Base-by-base conservation (phyloP, 352 stramenopile species). In the Phytopythium mirpurense region DNA sequence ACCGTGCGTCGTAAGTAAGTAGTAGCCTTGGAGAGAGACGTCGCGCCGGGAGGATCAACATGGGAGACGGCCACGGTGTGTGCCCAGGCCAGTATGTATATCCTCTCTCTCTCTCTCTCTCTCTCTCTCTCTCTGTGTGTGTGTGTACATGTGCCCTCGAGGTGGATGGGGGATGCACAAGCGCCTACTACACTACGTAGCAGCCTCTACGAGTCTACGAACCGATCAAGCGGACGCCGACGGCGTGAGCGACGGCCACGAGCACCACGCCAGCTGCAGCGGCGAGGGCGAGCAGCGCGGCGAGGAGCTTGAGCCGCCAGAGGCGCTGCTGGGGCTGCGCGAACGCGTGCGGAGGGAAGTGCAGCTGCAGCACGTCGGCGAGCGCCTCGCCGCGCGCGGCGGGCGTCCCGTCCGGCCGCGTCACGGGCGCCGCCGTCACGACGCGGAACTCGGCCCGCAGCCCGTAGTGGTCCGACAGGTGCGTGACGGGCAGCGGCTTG, bases 381-480 rank as follows among this genome's bases (percentile, higher is more conserved):
- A 90, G 58, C 18, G 63, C 59, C 53, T 73, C 67, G 27, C 62
- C 59, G 26, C 27, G 48, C 14, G 50, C 60, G 21, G 62, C 57
- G 8, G 60, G 56, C 35, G 55, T 50, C 16, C 77, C 74, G 59
- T 86, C 68, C 15, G 79, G 74, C 10, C 58, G 61, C 26, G 68
- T 58, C n/a, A 90, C 56, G 3, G 21, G 32, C 0, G 58, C 60
- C 12, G 64, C 55, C 21, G 68, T 64, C 54, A 84, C 63, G 5
- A 92, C 56, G 48, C 65, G 48, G 47, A 93, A 86, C 29, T 75
- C 60, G 2, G 74, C 73, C 11, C 59, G 62, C 41, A 93, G 51
- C 4, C 70, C 83, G 45, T 90, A 93, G 51, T 93, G 83, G 49
- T 93, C 83, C 6, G 83, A 93, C 57, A 93, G 58, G 51, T 93